A percentile compares a stretch with the other conserved stretches of the same genome.
phyloP scores from a whole-genome alignment of 1,284 basidiomycete species.

The Moniliophthora roreri region DNA sequence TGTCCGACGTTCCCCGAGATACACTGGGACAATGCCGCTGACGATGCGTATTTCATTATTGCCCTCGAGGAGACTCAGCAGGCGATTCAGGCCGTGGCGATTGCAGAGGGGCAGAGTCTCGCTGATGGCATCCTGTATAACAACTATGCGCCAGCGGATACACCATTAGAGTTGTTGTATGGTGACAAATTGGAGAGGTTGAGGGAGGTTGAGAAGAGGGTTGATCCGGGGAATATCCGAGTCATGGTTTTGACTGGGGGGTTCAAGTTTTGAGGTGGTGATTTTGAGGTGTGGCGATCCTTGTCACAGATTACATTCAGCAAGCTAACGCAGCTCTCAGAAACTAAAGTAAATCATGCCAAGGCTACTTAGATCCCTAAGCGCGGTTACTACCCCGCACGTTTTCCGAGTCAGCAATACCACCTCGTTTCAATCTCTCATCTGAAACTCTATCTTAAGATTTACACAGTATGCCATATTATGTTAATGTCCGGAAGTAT shows the following conservation, averaged over 20 bases:
- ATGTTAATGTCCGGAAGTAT: too few species aligned
- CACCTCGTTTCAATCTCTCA: too few species aligned
- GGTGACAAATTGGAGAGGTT: neutral
- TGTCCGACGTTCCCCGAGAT: neutral
- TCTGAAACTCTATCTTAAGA: too few species aligned
- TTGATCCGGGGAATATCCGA: neutral
- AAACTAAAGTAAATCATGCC: too few species aligned
- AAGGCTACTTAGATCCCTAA: too few species aligned
- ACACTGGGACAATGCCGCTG: neutral
- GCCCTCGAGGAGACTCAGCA: neutral
- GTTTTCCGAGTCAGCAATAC: too few species aligned
- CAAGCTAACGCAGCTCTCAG: too few species aligned
- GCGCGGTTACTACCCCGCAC: too few species aligned
- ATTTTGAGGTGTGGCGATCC: too few species aligned
- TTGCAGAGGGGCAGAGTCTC: neutral
- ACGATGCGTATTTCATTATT: neutral
- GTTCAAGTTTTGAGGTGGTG: too few species aligned
- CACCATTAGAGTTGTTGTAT: conserved; percentile 1
- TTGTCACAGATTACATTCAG: too few species aligned
- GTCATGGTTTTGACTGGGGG: neutral
- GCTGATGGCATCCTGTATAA: neutral
- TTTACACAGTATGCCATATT: too few species aligned
- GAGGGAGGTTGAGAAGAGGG: neutral
- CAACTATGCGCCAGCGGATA: neutral
- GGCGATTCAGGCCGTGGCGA: neutral